These are phyloP conservation scores for Podaxis sp. DNA, from an alignment of 768 basidiomycete genomes.

Conservation along the genomic window DNA sequence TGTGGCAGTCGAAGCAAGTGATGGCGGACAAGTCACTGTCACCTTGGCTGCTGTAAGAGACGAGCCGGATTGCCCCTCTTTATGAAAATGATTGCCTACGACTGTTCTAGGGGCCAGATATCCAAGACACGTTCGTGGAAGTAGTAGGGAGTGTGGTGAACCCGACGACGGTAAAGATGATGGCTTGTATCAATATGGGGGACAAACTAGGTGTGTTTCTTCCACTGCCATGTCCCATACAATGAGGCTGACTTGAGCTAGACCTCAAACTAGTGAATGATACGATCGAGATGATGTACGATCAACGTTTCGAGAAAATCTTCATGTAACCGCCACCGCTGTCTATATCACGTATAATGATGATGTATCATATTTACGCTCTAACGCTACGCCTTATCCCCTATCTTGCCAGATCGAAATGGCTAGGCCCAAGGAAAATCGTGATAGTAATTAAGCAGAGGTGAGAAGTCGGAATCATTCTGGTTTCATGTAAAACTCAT, in stretches of 20 bases:
- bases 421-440: no score
- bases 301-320: constrained; percentile 42
- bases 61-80: neutral
- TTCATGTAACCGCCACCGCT: neutral
- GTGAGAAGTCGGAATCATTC: no score
- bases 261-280: constrained; percentile 65
- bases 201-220: constrained; percentile 54
- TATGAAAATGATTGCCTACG: neutral
- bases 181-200: constrained; percentile 57
- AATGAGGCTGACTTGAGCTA: constrained; percentile 20
- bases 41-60: constrained; percentile 36
- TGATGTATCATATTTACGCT: neutral
- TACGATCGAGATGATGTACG: constrained; percentile 61
- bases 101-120: constrained; percentile 36
- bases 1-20: constrained; percentile 63
- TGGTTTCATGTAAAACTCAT: no score
- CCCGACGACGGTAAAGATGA: constrained; percentile 55
- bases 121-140: constrained; percentile 61
- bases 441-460: no score
- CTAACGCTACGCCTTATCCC: neutral
- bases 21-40: constrained; percentile 62
- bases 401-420: neutral
- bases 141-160: constrained; percentile 63
- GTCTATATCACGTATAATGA: no score
- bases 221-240: constrained; percentile 5